Percentiles rank a stretch among this genome's conserved stretches.
These are phyloP conservation scores for Penicillium sp. DNA, from an alignment of 2,329 filamentous ascomycete species.

Conservation along the genomic window DNA sequence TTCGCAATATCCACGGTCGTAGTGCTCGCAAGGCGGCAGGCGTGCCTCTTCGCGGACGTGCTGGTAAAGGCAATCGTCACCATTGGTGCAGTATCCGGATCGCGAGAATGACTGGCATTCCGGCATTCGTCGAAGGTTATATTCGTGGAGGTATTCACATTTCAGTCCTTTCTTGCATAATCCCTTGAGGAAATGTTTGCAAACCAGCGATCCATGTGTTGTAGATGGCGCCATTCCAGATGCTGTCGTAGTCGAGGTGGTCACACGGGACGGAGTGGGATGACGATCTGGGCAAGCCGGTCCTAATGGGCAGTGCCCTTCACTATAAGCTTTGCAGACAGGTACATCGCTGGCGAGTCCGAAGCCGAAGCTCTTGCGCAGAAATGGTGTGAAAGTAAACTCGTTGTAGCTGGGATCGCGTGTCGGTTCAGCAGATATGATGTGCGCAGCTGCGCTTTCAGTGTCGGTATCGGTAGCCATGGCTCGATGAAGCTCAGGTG, in stretches of 20 bases:
- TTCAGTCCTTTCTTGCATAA: constrained; percentile 96
- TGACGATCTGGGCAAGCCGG: constrained; percentile 84
- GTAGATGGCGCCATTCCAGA: constrained; percentile 40
- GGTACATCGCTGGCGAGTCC: constrained; percentile 75
- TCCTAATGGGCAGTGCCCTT: constrained; percentile 83
- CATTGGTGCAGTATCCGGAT: constrained; percentile 93
- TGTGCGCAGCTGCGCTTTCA: constrained; percentile 28
- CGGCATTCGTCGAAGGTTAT: constrained; percentile 96
- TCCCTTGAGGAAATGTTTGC: constrained; percentile 97
- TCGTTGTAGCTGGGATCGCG: constrained; percentile 52
- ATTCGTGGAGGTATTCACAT: constrained; percentile 98
- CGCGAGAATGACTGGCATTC: constrained; percentile 96
- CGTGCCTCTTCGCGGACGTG: constrained; percentile 82
- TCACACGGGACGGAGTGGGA: constrained; percentile 47
- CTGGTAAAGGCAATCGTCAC: constrained; percentile 91
- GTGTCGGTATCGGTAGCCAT: constrained; percentile 39
- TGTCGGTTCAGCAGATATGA: constrained; percentile 34
- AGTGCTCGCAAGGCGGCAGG: constrained; percentile 79
- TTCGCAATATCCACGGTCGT: constrained; percentile 91
- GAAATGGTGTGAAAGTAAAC: constrained; percentile 84
- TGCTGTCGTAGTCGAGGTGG: constrained; percentile 43
- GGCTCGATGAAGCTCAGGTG: background rate
- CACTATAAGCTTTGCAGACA: constrained; percentile 79
- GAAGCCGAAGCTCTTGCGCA: constrained; percentile 78
- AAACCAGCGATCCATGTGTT: constrained; percentile 65